Evolutionary conservation across 2,329 filamentous ascomycete species (phyloP), one percentile per base, ranked within the genome.

Genomic region (Torrubiella hemipterigena): DNA sequence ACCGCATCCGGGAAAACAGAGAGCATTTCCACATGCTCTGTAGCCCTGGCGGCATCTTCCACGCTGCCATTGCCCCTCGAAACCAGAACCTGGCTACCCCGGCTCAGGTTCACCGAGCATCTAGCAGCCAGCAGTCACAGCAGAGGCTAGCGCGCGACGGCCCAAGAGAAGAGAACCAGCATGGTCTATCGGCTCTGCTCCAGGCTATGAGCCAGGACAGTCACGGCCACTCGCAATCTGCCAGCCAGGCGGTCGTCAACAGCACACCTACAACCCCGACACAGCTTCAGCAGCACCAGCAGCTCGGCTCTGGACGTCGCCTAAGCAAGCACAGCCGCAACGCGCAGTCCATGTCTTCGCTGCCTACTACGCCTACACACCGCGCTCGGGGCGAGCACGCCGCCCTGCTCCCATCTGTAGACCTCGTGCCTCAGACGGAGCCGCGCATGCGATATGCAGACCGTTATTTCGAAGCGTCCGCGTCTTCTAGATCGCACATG

Each of bases 1-100:
- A 77, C 38, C 78, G 89, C 14, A 93, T 96, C 40, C 75, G 81
- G 25, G 84, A 93, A 51, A 94, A 94, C 49, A 69, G 89, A 39
- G 82, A 93, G 49, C 86, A 93, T 48, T 77, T 93, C 44, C 81
- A 83, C 36, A 69, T 71, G 48, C 71, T 93, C 29, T 78, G 81
- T 46, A 80, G 82, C 44, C 81, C 83, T 2, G 79, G 81, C 11
- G 76, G 73, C 30, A 71, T 73, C 20, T 76, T 76, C 34, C 70
- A 81, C 37, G 61, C 70, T 35, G 65, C 74, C 35, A 57, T 77
- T 36, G 76, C 73, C 3, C 75, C 77, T 41, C 58, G 66, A 58
- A 53, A 64, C 40, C 52, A 69, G 46, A 42, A 50, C 18, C 45
- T 49, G 11, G 49, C 59, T 15, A 59, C 63, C 6, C 63, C 67